phyloP scores from a whole-genome alignment of 495 filamentous ascomycete genomes.

The Trichocladium uniseriatum region DNA sequence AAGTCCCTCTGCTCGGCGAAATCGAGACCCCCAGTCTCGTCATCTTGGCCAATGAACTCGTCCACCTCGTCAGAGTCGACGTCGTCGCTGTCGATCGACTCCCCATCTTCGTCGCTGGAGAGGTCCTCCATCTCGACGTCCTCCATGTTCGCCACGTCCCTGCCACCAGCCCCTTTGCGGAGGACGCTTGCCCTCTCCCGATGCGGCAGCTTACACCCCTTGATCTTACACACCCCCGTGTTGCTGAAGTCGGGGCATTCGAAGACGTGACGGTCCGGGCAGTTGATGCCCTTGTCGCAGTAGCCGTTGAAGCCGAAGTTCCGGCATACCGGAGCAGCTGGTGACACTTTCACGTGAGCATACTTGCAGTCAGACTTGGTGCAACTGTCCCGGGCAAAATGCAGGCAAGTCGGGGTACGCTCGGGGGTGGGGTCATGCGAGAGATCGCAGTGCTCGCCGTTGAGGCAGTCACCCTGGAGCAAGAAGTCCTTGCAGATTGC shows the following conservation, averaged over 20 bases:
- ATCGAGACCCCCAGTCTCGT: constrained; percentile 31
- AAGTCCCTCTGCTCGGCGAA: constrained; percentile 39
- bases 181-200: constrained; percentile 71
- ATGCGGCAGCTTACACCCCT: constrained; percentile 77
- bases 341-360: constrained; percentile 74
- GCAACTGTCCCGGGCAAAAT: constrained; percentile 87
- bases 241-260: constrained; percentile 97
- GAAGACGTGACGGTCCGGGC: constrained; percentile 70
- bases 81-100: constrained; percentile 72
- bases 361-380: constrained; percentile 83
- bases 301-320: constrained; percentile 81
- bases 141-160: constrained; percentile 15
- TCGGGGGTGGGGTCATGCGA: constrained; percentile 85
- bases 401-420: constrained; percentile 77
- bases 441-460: constrained; percentile 79
- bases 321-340: constrained; percentile 73
- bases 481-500: constrained; percentile 87
- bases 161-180: constrained; percentile 28
- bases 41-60: constrained; percentile 48
- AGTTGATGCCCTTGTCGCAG: constrained; percentile 73
- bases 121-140: constrained; percentile 62
- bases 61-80: constrained; percentile 82
- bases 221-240: constrained; percentile 70
- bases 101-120: constrained; percentile 77
- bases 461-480: constrained; percentile 65